These are phyloP conservation scores for Tylopilus orsonianus DNA, from an alignment of 1,284 basidiomycete genomes.

Conservation along the genomic window DNA sequence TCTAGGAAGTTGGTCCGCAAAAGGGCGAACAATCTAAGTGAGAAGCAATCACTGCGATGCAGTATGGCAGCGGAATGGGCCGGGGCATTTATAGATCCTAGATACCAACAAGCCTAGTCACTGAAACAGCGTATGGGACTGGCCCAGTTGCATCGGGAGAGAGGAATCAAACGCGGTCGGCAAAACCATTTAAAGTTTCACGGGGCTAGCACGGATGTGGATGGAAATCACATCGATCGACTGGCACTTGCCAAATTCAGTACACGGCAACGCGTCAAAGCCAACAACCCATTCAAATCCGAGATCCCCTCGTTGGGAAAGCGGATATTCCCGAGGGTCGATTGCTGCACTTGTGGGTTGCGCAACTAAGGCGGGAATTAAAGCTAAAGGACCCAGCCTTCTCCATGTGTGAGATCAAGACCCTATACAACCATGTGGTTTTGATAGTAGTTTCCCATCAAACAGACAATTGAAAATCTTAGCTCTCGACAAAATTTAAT, in stretches of 20 bases:
- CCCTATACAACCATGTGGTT: not conserved
- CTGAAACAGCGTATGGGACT: not conserved
- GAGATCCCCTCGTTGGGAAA: not conserved
- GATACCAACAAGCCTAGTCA: not conserved
- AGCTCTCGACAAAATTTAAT: too few relatives aligned
- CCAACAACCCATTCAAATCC: not conserved
- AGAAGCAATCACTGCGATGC: not conserved
- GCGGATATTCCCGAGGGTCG: not conserved
- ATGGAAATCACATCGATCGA: not conserved
- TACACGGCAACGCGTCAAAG: not conserved
- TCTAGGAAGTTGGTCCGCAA: not conserved
- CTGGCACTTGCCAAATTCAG: not conserved
- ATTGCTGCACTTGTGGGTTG: not conserved
- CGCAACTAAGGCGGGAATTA: too few relatives aligned
- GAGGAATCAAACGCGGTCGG: constrained; percentile 5
- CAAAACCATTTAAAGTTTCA: not conserved
- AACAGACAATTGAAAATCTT: not conserved
- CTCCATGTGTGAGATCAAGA: too few relatives aligned
- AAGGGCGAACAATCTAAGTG: constrained; percentile 1
- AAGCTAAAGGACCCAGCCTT: not conserved
- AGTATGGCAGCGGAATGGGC: constrained; percentile 10
- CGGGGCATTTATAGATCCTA: constrained; percentile 14
- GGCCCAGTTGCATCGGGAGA: not conserved
- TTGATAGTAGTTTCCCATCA: not conserved
- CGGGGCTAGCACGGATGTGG: not conserved